phyloP scores from a whole-genome alignment of 306 rosid genomes.

The Hippophae rhamnoides region DNA sequence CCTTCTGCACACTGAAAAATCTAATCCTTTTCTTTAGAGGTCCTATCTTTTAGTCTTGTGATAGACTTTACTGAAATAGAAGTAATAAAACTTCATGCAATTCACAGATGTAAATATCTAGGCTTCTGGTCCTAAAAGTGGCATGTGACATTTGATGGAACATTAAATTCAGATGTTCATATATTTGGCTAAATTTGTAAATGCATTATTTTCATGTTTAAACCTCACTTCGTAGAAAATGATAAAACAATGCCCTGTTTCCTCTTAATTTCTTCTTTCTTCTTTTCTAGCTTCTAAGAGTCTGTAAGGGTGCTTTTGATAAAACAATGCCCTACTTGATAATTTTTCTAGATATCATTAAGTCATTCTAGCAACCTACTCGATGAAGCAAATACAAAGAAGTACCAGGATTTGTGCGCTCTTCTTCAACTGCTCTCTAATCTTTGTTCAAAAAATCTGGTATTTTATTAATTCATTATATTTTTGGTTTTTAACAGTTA shows the following conservation, averaged over 20 bases:
- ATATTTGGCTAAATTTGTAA: no score
- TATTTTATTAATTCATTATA: constrained; percentile 18
- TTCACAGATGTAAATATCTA: no score
- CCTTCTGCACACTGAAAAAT: background rate
- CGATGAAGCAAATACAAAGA: constrained; percentile 72
- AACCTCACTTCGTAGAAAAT: no score
- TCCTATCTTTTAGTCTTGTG: background rate
- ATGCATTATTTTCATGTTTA: no score
- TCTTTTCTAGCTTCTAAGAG: no score
- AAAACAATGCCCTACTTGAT: background rate
- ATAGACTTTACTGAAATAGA: no score
- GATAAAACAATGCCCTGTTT: no score
- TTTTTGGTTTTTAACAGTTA: background rate
- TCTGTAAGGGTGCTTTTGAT: no score
- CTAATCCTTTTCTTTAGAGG: background rate
- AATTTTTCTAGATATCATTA: constrained; percentile 55
- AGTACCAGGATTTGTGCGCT: constrained; percentile 91
- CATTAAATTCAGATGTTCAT: background rate
- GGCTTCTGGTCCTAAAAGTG: no score
- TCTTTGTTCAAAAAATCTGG: constrained; percentile 94
- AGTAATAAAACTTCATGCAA: no score
- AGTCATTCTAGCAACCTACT: constrained; percentile 75
- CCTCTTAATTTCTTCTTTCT: no score
- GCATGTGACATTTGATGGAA: background rate
- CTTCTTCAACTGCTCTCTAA: constrained; percentile 93